Evolutionary conservation across 805 yeast genomes (phyloP).

Genomic region (Cephaloascus fragrans): DNA sequence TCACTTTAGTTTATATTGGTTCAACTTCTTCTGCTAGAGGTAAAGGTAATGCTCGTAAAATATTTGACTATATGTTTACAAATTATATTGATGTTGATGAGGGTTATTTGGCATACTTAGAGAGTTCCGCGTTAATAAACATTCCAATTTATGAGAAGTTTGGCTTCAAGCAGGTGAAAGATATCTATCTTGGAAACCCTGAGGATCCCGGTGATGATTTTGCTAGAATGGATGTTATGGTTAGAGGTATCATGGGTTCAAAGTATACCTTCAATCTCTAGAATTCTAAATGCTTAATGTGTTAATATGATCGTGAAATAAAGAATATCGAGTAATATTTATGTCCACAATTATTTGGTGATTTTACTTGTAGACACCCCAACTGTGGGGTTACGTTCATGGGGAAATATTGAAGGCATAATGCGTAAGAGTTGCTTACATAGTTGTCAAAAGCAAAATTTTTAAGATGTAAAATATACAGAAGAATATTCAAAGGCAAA

Average conservation of each 20-base stretch:
- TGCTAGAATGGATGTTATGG: slow-evolving; percentile 35
- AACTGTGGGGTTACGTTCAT: too few species aligned
- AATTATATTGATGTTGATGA: slow-evolving; percentile 32
- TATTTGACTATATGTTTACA: slow-evolving; percentile 38
- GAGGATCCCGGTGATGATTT: slow-evolving; percentile 26
- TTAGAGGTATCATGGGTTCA: slow-evolving; percentile 23
- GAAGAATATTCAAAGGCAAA: too few species aligned
- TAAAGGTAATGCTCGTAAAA: slow-evolving; percentile 42
- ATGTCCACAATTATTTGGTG: too few species aligned
- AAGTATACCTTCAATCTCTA: neutral
- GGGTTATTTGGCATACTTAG: slow-evolving; percentile 34
- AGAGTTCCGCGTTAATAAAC: slow-evolving; percentile 34
- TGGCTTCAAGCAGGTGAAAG: slow-evolving; percentile 39
- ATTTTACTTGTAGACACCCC: too few species aligned
- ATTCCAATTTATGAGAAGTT: slow-evolving; percentile 44
- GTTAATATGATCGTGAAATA: too few species aligned
- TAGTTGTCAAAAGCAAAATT: too few species aligned
- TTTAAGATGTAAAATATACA: too few species aligned
- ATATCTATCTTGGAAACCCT: slow-evolving; percentile 31
- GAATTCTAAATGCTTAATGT: neutral
- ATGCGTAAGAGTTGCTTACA: too few species aligned
- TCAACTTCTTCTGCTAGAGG: slow-evolving; percentile 38
- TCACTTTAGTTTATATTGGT: slow-evolving; percentile 37
- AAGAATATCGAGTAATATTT: too few species aligned
- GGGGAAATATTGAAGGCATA: too few species aligned